Conservation (phyloP, 1,284 basidiomycete genomes). For the Ceratobasidium sp. region DNA sequence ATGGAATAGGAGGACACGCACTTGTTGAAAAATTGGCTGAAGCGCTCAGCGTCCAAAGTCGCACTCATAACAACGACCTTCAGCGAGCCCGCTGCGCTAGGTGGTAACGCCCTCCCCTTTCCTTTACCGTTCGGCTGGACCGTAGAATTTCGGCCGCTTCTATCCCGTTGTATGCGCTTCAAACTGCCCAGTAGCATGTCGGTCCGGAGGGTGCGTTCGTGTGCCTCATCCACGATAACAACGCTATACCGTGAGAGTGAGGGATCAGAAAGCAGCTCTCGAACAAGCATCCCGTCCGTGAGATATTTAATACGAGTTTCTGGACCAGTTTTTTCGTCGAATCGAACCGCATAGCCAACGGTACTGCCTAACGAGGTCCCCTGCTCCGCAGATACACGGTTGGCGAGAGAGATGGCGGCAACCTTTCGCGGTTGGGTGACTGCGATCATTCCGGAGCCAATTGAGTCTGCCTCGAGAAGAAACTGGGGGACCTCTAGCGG, state of each 20-base stretch:
- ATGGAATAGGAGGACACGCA: slow-evolving; percentile 54
- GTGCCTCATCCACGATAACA: slow-evolving; percentile 95
- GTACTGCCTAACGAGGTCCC: slow-evolving; percentile 69
- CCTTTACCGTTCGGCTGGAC: slow-evolving; percentile 46
- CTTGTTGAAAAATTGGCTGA: slow-evolving; percentile 86
- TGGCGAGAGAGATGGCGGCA: slow-evolving; percentile 90
- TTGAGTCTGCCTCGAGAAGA: slow-evolving; percentile 73
- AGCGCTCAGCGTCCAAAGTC: slow-evolving; percentile 93
- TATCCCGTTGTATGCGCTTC: slow-evolving; percentile 80
- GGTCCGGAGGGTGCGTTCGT: slow-evolving; percentile 93
- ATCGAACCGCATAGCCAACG: slow-evolving; percentile 95
- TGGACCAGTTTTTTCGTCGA: slow-evolving; percentile 79
- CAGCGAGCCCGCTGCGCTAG: slow-evolving; percentile 58
- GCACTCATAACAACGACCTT: slow-evolving; percentile 98
- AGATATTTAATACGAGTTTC: slow-evolving; percentile 90
- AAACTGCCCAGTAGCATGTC: slow-evolving; percentile 92
- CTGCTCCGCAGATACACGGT: slow-evolving; percentile 87
- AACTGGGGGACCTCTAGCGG: slow-evolving; percentile 86
- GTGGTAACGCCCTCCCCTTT: slow-evolving; percentile 51
- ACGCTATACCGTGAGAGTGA: slow-evolving; percentile 86
- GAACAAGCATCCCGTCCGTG: slow-evolving; percentile 95
- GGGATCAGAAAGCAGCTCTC: slow-evolving; percentile 82
- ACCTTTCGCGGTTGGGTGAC: slow-evolving; percentile 94
- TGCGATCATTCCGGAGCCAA: slow-evolving; percentile 74
- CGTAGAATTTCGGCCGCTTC: slow-evolving; percentile 60